Evolutionary conservation across 1,284 basidiomycete genomes (phyloP), one percentile per base, ranked within the genome.

Genomic region (Melampsora larici-populina): DNA sequence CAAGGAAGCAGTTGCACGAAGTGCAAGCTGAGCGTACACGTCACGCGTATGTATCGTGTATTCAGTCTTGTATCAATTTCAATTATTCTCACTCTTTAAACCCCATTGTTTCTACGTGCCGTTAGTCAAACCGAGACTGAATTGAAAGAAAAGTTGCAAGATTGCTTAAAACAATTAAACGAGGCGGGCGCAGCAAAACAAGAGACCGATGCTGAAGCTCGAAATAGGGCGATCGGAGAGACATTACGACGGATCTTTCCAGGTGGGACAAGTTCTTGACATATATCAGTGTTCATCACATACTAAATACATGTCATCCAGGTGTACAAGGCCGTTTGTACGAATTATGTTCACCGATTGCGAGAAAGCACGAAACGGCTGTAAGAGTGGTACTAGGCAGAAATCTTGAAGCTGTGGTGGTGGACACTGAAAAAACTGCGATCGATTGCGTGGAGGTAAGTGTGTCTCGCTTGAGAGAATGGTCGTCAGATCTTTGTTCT

Each of bases 331-430:
- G 97, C 0, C 89, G 96, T 43, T 89, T 99, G 4, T 87, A 93
- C 43, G 95, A 98, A 82, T 87, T 98, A 11, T 97, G 94, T 87
- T 93, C 94, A 83, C 94, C 96, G 0, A 93, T 91, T 0, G 90
- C 92, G 79, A 88, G 91, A 78, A 97, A 97, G 85, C 99, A 97
- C 82, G 92, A 97, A 82, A 88, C 89, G 0, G 94, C 97, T 0
- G 92, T 99, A n/a, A 90, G 91, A 13, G 94, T 95, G n/a, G 90
- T 97, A 21, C 87, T 99, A 1, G 97, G 96, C 0, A 88, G 95
- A 78, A 95, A 99, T 83, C 91, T 95, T 70, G 96, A 99, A 81
- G 92, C 95, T 1, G 89, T 99, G 75, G 92, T 99, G 1, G 95
- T 99, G 0, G 95, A 98, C 81, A 90, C 93, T 81, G 94, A 99